Evolutionary conservation across 257 asterid species (phyloP), one percentile per base, ranked within the genome.

Genomic region (Solanum appendiculatum): DNA sequence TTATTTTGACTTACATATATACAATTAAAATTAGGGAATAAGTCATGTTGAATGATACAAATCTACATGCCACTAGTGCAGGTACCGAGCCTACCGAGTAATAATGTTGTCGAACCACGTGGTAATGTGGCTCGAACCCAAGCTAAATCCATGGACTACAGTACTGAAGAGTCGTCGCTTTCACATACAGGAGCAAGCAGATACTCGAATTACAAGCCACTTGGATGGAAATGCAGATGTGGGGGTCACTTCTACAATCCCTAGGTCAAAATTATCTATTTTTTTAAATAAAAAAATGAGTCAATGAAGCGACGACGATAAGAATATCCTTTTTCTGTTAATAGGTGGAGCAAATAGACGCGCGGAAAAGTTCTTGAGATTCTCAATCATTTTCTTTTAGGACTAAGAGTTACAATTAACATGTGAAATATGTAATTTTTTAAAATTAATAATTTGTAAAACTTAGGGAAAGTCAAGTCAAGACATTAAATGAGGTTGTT

Each of bases 191-290:
- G 87, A 6, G 78, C 70, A 23, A 94, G 91, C 91, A 91, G 97
- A 94, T 96, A 97, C 93, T 95, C 99, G 27, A 97, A 97, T 93
- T 97, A 97, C 94, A 97, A 97, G 97, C 99, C 99, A 36, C 96
- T 97, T 6, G 99, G 99, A 2, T 97, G 99, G 99, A 96, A 96
- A 86, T 97, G 99, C 94, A 94, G 97, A 87, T 97, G 99, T 89
- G 94, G 86, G 64, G 97, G 95, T 88, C 95, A 94, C 85, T 89
- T 96, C 70, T 97, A 91, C 93, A 96, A 95, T 82, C 99, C 99
- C 72, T 96, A 83, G 58, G 48, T 9, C 5, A 2, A 14, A 78
- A 44, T 15, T 77, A 16, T 40, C 54, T 37, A 39, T 2, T 21
- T 21, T 18, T 9, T 20, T 18, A 9, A 9, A n/a, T n/a, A n/a